phyloP scores from a whole-genome alignment of 192 early-diverging fungal genomes.

The Rhizophagus sp. region DNA sequence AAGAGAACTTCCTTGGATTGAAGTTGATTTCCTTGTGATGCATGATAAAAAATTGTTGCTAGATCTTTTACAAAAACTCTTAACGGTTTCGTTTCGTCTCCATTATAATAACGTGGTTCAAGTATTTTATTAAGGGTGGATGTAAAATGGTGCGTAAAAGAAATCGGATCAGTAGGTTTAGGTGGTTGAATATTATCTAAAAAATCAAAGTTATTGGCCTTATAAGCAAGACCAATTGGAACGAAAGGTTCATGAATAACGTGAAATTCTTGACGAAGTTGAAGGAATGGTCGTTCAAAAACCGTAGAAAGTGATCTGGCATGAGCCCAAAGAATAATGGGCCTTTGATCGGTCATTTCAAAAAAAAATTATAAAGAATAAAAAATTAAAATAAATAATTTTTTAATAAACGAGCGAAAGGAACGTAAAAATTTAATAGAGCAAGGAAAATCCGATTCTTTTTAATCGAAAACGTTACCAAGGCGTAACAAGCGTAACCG shows the following conservation, averaged over 20 bases:
- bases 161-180: background rate
- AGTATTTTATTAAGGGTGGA: background rate
- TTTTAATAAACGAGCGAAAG: too few relatives aligned
- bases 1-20: background rate
- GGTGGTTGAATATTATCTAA: background rate
- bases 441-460: too few relatives aligned
- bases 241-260: conserved; percentile 5
- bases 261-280: background rate
- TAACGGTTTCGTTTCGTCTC: background rate
- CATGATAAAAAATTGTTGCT: background rate
- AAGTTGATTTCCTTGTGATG: background rate
- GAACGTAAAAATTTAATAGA: too few relatives aligned
- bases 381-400: too few relatives aligned
- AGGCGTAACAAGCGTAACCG: too few relatives aligned
- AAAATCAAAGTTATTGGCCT: background rate
- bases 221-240: background rate
- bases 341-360: background rate
- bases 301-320: background rate
- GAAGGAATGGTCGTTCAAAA: conserved; percentile 11
- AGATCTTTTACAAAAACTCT: conserved; percentile 13
- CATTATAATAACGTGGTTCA: background rate
- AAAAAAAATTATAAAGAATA: background rate
- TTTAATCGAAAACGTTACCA: too few relatives aligned
- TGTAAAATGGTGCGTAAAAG: conserved; percentile 1
- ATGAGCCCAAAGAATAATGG: conserved; percentile 15